phyloP scores from a whole-genome alignment of 306 rosid genomes.

The Casuarina glauca region DNA sequence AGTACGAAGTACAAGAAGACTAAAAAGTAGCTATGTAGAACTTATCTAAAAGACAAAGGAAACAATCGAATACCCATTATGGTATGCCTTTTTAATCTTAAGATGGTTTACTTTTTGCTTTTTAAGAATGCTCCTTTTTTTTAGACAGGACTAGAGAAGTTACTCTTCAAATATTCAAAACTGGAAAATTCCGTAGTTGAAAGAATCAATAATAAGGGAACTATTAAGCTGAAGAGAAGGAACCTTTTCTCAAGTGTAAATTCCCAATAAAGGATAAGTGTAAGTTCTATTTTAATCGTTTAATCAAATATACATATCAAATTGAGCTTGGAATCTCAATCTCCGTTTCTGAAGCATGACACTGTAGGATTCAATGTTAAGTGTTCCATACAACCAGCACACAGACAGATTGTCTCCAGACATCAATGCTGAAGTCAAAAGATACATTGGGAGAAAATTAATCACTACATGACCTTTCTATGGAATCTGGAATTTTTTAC shows the following conservation, averaged over 20 bases:
- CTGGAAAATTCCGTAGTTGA: too few relatives aligned
- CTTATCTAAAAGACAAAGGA: neutral
- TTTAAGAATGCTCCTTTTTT: too few relatives aligned
- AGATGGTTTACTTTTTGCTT: too few relatives aligned
- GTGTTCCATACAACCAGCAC: constrained; percentile 47
- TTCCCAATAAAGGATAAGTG: neutral
- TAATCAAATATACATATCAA: neutral
- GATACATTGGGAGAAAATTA: constrained; percentile 20
- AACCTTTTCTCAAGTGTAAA: neutral
- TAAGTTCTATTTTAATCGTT: neutral
- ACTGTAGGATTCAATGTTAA: constrained; percentile 1
- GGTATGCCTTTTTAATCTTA: neutral
- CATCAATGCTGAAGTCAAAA: constrained; percentile 29
- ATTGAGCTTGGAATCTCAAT: constrained; percentile 14
- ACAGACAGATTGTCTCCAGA: constrained; percentile 32
- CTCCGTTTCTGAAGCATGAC: neutral
- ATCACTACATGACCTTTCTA: constrained; percentile 55
- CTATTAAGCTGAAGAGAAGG: neutral
- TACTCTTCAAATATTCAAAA: too few relatives aligned
- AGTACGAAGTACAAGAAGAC: too few relatives aligned
- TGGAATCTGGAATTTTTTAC: constrained; percentile 33
- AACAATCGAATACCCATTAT: neutral
- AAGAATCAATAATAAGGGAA: neutral
- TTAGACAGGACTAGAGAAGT: too few relatives aligned
- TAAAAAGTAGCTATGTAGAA: too few relatives aligned